Evolutionary conservation across 169 alveolate species (phyloP).

Genomic region (Eimeria brunetti): DNA sequence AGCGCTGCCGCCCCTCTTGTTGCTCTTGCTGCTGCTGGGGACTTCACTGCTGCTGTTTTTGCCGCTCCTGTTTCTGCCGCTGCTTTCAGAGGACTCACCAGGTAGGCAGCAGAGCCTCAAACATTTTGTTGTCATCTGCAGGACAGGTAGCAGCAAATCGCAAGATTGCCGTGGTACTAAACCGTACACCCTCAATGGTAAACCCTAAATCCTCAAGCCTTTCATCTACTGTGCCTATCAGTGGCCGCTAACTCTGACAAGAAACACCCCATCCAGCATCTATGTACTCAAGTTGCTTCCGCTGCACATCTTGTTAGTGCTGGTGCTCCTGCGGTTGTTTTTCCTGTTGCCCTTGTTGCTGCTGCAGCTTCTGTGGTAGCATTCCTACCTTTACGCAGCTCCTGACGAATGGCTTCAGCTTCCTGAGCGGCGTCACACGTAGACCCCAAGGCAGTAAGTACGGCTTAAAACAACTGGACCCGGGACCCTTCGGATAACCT

Average conservation of each 20-base stretch:
- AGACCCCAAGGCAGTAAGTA: background rate
- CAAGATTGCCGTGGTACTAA: background rate
- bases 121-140: conserved; percentile 38
- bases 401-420: conserved; percentile 33
- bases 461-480: background rate
- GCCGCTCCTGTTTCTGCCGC: background rate
- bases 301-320: background rate
- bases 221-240: background rate
- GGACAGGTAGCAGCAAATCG: background rate
- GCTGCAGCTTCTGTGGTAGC: conserved; percentile 20
- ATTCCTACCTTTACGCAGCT: conserved; percentile 36
- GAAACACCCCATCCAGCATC: background rate
- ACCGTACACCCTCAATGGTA: background rate
- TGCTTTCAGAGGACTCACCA: conserved; percentile 28
- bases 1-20: background rate
- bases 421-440: conserved; percentile 24
- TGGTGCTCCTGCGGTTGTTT: background rate
- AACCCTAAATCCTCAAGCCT: background rate
- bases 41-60: background rate
- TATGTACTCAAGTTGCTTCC: background rate
- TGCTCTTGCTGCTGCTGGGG: background rate
- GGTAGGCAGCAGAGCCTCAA: conserved; percentile 57
- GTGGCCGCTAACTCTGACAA: background rate
- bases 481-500: background rate
- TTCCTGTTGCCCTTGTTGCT: background rate